Evolutionary conservation across 176 grass and related monocot species (phyloP), one percentile per base, ranked within the genome.

Genomic region (Cymbopogon citratus): DNA sequence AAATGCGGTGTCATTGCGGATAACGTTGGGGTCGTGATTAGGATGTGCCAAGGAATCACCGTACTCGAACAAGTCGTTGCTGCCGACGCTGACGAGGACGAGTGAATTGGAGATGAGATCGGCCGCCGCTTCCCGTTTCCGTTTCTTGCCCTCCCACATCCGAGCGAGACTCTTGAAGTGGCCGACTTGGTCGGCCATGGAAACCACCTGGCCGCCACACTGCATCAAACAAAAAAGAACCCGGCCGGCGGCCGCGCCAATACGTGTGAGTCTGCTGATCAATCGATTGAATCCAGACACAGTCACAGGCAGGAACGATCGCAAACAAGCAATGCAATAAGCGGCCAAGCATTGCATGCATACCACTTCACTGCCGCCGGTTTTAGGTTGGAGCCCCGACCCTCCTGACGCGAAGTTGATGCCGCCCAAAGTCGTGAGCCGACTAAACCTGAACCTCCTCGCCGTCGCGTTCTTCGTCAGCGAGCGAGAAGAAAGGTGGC

Each of bases 401-500:
- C 88, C 95, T 69, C 90, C 95, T 9, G 95, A 97, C 31, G 95
- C 95, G 21, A 94, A 97, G 84, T 94, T 97, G 71, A 87, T 81
- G 74, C 94, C 94, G 68, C 94, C 94, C 33, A 14, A 76, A 21
- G 61, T 74, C 85, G 69, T 87, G 83, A 74, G 83, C 7, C 28
- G 5, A 39, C 63, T n/a, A 44, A 73, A 6, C 25, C n/a, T n/a
- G n/a, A n/a, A n/a, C n/a, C 59, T 59, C 54, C n/a, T 25, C 24
- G 24, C 71, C 60, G 10, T 61, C 34, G 74, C 82, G 5, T 70
- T 34, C 24, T 69, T n/a, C 51, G 87, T n/a, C n/a, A n/a, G n/a
- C n/a, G n/a, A n/a, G n/a, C n/a, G n/a, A 92, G 9, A 87, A 60
- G 63, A 76, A 92, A 36, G 95, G 69, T 12, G 78, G 92, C 10